phyloP scores from a whole-genome alignment of 805 yeast species.

The Gaillardinia entomophila region DNA sequence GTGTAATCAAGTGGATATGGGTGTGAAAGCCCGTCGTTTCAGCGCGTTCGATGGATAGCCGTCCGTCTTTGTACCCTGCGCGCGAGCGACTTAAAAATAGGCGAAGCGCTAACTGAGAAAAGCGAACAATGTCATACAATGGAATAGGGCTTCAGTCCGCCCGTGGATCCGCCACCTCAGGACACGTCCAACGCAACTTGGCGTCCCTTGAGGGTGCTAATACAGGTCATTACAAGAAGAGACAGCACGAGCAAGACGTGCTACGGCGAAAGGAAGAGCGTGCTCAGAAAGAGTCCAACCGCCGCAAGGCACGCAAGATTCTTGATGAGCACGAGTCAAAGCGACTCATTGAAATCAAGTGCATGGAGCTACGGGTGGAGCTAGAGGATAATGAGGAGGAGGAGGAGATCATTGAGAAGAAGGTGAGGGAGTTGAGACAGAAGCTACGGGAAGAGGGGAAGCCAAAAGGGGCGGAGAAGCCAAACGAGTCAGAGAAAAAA shows the following conservation, averaged over 20 bases:
- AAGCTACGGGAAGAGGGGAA: conserved; percentile 4
- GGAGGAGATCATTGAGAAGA: conserved; percentile 30
- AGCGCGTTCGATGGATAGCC: too few species aligned
- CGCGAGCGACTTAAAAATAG: too few species aligned
- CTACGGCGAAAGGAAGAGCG: conserved; percentile 15
- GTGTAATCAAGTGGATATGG: too few species aligned
- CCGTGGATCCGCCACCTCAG: conserved; percentile 61
- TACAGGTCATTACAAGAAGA: conserved; percentile 30
- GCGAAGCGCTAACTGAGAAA: too few species aligned
- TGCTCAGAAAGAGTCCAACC: conserved; percentile 8
- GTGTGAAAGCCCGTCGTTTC: too few species aligned
- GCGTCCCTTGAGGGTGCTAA: conserved; percentile 16
- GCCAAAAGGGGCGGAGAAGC: too few species aligned
- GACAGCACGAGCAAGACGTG: conserved; percentile 19
- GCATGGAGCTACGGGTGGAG: conserved; percentile 46
- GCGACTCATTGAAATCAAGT: conserved; percentile 38
- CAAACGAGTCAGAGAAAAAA: too few species aligned
- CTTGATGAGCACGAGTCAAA: conserved; percentile 29
- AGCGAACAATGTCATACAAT: conserved; percentile 47
- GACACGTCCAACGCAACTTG: conserved; percentile 47
- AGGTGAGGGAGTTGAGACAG: conserved; percentile 21
- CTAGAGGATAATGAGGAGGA: conserved; percentile 43
- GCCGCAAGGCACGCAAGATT: conserved; percentile 13
- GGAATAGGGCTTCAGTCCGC: conserved; percentile 54
- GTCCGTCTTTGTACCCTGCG: too few species aligned